These are phyloP conservation scores for Clarireedia monteithiana DNA, from an alignment of 2,329 filamentous ascomycete species.

Conservation along the genomic window DNA sequence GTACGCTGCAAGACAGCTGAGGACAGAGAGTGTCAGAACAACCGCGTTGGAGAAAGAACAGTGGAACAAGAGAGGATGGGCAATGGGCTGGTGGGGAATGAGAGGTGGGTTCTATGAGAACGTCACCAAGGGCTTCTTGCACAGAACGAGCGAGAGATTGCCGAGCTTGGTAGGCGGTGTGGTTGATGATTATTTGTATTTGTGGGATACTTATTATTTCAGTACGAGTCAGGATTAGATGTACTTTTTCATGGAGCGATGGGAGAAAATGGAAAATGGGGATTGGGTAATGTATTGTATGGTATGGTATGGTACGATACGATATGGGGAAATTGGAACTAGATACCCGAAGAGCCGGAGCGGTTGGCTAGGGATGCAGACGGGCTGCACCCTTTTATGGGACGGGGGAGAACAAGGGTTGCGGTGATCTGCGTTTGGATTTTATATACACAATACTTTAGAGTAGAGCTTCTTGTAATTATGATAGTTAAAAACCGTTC, in stretches of 20 bases:
- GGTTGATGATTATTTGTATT: constrained; percentile 90
- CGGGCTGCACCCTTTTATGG: too few relatives aligned
- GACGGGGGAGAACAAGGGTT: too few relatives aligned
- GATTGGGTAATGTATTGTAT: too few relatives aligned
- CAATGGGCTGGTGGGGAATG: constrained; percentile 93
- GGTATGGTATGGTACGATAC: too few relatives aligned
- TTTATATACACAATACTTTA: too few relatives aligned
- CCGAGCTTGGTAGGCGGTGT: constrained; percentile 72
- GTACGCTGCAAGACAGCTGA: constrained; percentile 77
- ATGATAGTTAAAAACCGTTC: too few relatives aligned
- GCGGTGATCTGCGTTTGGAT: too few relatives aligned
- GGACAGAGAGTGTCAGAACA: constrained; percentile 56
- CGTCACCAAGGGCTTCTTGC: constrained; percentile 69
- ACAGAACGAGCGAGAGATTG: constrained; percentile 35
- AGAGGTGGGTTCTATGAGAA: constrained; percentile 95
- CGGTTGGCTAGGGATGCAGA: too few relatives aligned
- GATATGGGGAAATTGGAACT: too few relatives aligned
- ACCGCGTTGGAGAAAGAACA: constrained; percentile 87
- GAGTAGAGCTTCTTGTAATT: too few relatives aligned
- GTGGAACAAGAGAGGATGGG: constrained; percentile 80
- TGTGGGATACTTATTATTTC: constrained; percentile 98
- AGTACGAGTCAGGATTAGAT: constrained; percentile 27
- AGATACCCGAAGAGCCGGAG: too few relatives aligned
- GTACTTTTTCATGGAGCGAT: background rate
- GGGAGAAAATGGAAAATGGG: too few relatives aligned